Percentiles rank a stretch among this genome's conserved stretches.
Evolutionary conservation across 345 rosid species (phyloP).

Genomic region (Kernera saxatilis): DNA sequence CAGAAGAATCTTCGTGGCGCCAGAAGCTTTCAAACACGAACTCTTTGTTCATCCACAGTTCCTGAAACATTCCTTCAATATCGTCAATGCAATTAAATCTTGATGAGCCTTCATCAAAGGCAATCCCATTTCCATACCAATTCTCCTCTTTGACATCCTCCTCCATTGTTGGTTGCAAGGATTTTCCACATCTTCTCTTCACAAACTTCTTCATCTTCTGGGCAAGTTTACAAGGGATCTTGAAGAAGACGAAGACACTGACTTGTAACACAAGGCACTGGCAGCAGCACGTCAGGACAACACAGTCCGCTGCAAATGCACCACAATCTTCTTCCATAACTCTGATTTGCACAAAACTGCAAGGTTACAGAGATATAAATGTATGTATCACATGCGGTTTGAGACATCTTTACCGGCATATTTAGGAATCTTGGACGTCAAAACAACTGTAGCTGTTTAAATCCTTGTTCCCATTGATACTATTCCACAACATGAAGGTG

Average conservation of each 20-base stretch:
- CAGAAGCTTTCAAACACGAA: constrained; percentile 90
- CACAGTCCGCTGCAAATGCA: constrained; percentile 66
- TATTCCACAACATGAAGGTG: constrained; percentile 31
- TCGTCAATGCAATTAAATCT: constrained; percentile 39
- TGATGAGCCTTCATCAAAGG: not conserved
- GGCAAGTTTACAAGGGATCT: constrained; percentile 47
- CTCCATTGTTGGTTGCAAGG: constrained; percentile 12
- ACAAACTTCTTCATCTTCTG: constrained; percentile 43
- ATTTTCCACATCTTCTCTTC: constrained; percentile 27
- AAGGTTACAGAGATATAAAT: not conserved
- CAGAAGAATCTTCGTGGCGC: constrained; percentile 37
- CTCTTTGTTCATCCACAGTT: constrained; percentile 46
- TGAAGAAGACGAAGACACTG: constrained; percentile 42
- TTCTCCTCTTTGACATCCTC: constrained; percentile 11
- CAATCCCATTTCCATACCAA: not conserved
- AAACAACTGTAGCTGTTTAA: constrained; percentile 34
- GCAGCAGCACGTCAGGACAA: constrained; percentile 72
- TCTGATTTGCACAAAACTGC: constrained; percentile 14
- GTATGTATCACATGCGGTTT: constrained; percentile 20
- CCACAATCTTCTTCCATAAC: constrained; percentile 52
- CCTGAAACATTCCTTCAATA: constrained; percentile 55
- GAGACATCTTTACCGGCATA: constrained; percentile 23
- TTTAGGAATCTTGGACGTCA: constrained; percentile 36
- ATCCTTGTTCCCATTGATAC: constrained; percentile 29
- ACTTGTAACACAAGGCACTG: constrained; percentile 70